Evolutionary conservation across 176 grass and related monocot species (phyloP).

Genomic region (Stipa capillata): DNA sequence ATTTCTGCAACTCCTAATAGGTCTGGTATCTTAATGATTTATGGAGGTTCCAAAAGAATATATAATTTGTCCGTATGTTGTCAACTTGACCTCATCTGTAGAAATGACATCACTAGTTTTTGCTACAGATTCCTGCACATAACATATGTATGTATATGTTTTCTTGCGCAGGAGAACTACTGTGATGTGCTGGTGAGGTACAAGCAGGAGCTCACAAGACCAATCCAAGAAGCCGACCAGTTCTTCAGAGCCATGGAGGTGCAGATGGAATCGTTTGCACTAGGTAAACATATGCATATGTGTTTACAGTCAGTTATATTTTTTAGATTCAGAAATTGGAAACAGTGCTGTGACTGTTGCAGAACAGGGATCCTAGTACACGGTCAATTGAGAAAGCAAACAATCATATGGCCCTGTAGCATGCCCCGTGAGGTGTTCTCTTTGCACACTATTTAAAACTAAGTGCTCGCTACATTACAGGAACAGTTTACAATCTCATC

Average conservation of each 20-base stretch:
- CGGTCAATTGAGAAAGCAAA: slow-evolving; percentile 5
- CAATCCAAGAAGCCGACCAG: slow-evolving; percentile 62
- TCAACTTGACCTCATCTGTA: background rate
- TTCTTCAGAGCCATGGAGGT: slow-evolving; percentile 70
- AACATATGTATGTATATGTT: background rate
- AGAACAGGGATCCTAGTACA: slow-evolving; percentile 9
- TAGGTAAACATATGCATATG: slow-evolving; percentile 26
- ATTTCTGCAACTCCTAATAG: background rate
- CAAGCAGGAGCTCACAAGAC: slow-evolving; percentile 57
- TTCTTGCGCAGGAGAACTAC: slow-evolving; percentile 49
- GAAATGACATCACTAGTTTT: background rate
- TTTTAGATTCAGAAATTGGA: slow-evolving; percentile 4
- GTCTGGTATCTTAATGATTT: background rate
- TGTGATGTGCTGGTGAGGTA: slow-evolving; percentile 54
- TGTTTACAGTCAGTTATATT: background rate
- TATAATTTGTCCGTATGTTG: background rate
- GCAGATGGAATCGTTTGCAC: slow-evolving; percentile 52
- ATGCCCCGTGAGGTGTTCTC: background rate
- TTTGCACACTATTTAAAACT: background rate
- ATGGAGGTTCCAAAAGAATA: background rate
- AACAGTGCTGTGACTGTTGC: slow-evolving; percentile 5
- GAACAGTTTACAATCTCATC: too few relatives aligned
- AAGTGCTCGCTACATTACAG: too few relatives aligned
- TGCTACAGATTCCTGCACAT: background rate
- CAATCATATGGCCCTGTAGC: background rate